Base-by-base conservation (phyloP, 306 rosid species). In the Elaeagnus macrophylla region DNA sequence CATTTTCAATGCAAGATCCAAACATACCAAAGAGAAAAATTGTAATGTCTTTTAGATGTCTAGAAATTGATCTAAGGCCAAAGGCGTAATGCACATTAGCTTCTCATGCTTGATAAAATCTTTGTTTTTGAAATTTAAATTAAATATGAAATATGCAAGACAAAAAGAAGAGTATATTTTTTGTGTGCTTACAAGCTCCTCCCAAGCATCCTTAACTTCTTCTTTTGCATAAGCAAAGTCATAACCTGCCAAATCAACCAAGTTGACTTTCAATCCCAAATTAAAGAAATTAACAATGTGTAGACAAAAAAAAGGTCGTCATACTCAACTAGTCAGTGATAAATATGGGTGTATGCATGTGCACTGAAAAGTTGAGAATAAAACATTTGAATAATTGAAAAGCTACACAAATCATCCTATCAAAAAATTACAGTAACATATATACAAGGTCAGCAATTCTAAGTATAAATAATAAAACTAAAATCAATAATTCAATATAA, bases 171-270 rank as follows among this genome's bases (percentile, higher is more conserved):
- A 53, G 6, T 42, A 51, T 48, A 17, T 13, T 54, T 42, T 51
- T 67, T 68, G 39, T 61, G 64, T 36, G 68, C 89, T 87, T 78
- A 87, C 99, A 72, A 93, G 91, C 56, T 93, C 94, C 71, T 82
- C 99, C 99, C 99, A 93, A 54, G 95, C 73, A 36, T 93, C 96
- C 70, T 93, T 87, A 64, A 80, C 95, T 70, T 93, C 96, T 56
- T 91, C 99, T 79, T 91, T 93, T 43, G 95, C 99, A 75, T 79
- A 84, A 17, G 99, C 99, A 74, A 93, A 93, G 56, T 96, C 99
- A 72, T 87, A 91, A 61, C 99, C 96, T 8, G 96, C 95, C 79
- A 91, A 87, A 81, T 91, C 99, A 60, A 84, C 96, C 77, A 91
- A 39, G 75, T 70, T 59, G 38, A 82, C 81, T 78, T 84, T 91